Base-by-base conservation (phyloP, 1,139 yeast species). In the Saccharomyces hybrid region DNA sequence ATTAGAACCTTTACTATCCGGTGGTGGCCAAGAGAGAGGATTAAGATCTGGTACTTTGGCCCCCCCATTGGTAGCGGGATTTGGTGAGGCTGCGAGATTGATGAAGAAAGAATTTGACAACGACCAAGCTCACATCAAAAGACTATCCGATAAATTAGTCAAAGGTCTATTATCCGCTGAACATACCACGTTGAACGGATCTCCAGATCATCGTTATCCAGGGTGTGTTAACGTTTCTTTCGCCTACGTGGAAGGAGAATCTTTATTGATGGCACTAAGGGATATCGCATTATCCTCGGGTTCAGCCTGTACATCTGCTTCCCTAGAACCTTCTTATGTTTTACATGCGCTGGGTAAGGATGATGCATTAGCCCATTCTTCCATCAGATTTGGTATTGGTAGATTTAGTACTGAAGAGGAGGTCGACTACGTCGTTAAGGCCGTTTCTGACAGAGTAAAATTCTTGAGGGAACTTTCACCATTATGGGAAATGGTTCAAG, bases 1-100 rank as follows among this genome's bases (percentile, higher is more conserved):
- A 80, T 72, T 93, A 61, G 97, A 91, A 62, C 97, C 99, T 38
- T 77, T 93, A 57, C 87, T 93, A 63, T 86, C 90, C 58, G 99
- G 99, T 63, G 99, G 99, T 73, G 99, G 99, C 54, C 99, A 93
- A 76, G 99, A 93, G 75, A 86, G 99, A 75, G 99, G 99, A 59
- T 78, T 93, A 66, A 82, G 99, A 74, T 88, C 96, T 7, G 99
- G 99, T 59, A 93, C 99, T 34, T 79, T 93, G 69, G 93, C 99
- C 2, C 96, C 99, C 20, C 96, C 99, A 31, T 79, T 91, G 65
- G 88, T 93, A 50, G 87, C 91, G 16, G 99, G 99, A 0, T 89
- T 93, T 69, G 99, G 99, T 60, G 98, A 93, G 73, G 99, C 99
- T 31, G 95, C 97, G 50, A 80, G 96, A 68, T 74, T 93, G 58